A percentile compares a stretch with the other conserved stretches of the same genome.
These are phyloP conservation scores for Croton setiger DNA, from an alignment of 441 rosid species.

Conservation along the genomic window DNA sequence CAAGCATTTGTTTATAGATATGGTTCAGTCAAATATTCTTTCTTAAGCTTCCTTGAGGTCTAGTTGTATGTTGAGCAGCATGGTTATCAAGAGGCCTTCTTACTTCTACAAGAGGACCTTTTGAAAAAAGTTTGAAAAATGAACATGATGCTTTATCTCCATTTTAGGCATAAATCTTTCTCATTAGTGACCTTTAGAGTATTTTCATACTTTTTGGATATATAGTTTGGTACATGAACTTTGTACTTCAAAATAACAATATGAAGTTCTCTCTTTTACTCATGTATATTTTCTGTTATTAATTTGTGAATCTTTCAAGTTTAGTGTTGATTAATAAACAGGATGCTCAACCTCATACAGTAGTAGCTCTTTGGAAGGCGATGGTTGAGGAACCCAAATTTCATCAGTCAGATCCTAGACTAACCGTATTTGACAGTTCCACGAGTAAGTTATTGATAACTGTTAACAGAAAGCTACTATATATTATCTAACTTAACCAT, in stretches of 20 bases:
- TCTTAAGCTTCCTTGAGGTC: background rate
- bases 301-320: constrained; percentile 11
- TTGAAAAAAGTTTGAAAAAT: background rate
- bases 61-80: background rate
- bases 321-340: constrained; percentile 28
- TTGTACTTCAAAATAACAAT: background rate
- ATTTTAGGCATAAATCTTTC: no score
- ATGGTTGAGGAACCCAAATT: constrained; percentile 56
- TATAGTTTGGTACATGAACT: no score
- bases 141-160: background rate
- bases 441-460: constrained; percentile 35
- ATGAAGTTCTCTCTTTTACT: background rate
- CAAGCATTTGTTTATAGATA: background rate
- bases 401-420: constrained; percentile 36
- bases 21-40: background rate
- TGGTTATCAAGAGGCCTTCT: background rate
- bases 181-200: no score
- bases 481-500: no score
- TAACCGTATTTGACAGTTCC: constrained; percentile 39
- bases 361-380: constrained; percentile 51
- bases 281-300: background rate
- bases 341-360: constrained; percentile 52
- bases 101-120: background rate
- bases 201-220: no score
- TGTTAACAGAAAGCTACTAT: background rate